Conservation (phyloP, 495 filamentous ascomycete genomes). For the Podospora comata region DNA sequence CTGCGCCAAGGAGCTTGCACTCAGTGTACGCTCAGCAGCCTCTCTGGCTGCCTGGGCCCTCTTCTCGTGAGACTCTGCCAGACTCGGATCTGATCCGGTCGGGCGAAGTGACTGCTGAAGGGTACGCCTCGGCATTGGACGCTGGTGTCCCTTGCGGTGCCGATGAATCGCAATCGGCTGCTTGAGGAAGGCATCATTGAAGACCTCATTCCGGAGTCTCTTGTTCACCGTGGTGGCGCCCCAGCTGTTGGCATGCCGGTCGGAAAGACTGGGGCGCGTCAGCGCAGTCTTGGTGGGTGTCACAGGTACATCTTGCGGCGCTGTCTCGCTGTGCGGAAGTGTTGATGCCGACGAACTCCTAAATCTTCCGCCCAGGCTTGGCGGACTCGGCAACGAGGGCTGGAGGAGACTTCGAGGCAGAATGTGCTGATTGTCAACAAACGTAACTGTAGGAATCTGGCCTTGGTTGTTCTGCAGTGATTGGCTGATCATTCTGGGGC, state of each 20-base stretch:
- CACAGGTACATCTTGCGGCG: constrained; percentile 8
- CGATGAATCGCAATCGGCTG: constrained; percentile 63
- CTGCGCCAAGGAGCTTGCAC: constrained; percentile 23
- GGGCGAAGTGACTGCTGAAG: constrained; percentile 39
- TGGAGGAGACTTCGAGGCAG: constrained; percentile 76
- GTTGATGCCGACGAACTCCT: constrained; percentile 38
- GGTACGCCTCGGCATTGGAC: constrained; percentile 49
- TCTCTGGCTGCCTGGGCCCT: constrained; percentile 13
- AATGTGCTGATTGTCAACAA: constrained; percentile 94
- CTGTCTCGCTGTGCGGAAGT: constrained; percentile 4
- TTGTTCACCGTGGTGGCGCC: constrained; percentile 94
- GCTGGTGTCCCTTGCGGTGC: constrained; percentile 61
- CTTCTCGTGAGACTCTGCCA: constrained; percentile 23
- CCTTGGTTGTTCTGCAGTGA: constrained; percentile 49
- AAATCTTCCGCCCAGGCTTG: constrained; percentile 26
- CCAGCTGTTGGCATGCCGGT: constrained; percentile 70
- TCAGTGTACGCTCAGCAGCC: constrained; percentile 11
- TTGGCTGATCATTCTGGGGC: constrained; percentile 74
- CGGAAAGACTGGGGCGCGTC: constrained; percentile 42
- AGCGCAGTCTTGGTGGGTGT: constrained; percentile 5
- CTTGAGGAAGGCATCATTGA: constrained; percentile 89
- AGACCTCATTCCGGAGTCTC: constrained; percentile 82
- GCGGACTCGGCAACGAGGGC: constrained; percentile 27
- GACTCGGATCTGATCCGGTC: constrained; percentile 33
- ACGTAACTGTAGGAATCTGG: constrained; percentile 83